Evolutionary conservation across 441 rosid genomes (phyloP).

Genomic region (Hura crepitans): DNA sequence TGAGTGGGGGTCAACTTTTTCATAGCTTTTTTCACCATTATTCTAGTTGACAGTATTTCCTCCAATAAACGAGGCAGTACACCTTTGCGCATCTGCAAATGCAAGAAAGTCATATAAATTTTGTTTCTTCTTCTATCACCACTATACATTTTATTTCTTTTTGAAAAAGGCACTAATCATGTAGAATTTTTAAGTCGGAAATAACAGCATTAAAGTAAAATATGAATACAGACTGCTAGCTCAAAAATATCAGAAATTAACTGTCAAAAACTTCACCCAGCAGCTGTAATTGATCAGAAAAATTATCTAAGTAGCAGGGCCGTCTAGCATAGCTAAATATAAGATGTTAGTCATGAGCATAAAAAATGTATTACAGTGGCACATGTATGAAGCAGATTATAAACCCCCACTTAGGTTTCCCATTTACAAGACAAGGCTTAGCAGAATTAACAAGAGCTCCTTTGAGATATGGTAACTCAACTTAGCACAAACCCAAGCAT

Average conservation of each 20-base stretch:
- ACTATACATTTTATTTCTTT: neutral
- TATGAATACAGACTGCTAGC: neutral
- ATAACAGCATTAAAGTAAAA: neutral
- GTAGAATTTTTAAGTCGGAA: neutral
- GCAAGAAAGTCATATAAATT: conserved; percentile 15
- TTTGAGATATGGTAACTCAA: neutral
- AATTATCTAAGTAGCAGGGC: neutral
- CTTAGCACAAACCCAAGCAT: neutral
- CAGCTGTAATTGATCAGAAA: neutral
- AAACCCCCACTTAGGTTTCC: neutral
- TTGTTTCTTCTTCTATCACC: neutral
- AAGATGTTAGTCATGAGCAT: neutral
- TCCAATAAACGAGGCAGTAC: conserved; percentile 81
- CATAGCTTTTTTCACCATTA: conserved; percentile 94
- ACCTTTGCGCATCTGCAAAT: conserved; percentile 70
- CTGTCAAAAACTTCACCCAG: neutral
- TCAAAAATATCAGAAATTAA: neutral
- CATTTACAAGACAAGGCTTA: neutral
- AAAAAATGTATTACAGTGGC: neutral
- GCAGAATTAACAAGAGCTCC: neutral
- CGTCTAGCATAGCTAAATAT: neutral
- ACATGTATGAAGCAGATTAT: neutral
- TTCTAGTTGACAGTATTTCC: conserved; percentile 92
- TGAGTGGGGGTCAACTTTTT: conserved; percentile 77
- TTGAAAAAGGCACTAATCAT: neutral